Evolutionary conservation across 202 grass and related monocot species (phyloP).

Genomic region (Setaria viridis): DNA sequence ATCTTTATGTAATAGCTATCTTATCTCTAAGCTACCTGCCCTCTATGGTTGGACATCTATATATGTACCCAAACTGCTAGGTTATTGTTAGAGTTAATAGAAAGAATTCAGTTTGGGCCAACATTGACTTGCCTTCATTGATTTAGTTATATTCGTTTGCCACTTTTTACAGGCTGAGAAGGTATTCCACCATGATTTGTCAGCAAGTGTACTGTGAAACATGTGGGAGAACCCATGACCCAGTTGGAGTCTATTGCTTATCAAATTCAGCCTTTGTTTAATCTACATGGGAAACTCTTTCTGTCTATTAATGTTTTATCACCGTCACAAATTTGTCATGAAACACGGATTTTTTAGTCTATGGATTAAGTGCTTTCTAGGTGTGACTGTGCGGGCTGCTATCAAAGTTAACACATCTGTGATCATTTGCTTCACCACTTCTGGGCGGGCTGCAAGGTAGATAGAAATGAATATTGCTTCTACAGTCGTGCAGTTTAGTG

Average conservation of each 20-base stretch:
- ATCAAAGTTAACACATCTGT: slow-evolving; percentile 97
- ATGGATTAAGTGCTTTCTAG: slow-evolving; percentile 47
- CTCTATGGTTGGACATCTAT: too few relatives aligned
- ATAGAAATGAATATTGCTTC: slow-evolving; percentile 18
- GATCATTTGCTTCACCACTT: slow-evolving; percentile 96
- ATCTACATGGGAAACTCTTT: background rate
- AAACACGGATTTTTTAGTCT: slow-evolving; percentile 6
- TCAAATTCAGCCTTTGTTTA: slow-evolving; percentile 13
- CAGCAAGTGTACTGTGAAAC: slow-evolving; percentile 88
- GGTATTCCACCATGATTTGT: slow-evolving; percentile 98
- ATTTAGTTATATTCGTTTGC: too few relatives aligned
- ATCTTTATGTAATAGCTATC: too few relatives aligned
- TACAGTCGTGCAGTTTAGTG: slow-evolving; percentile 3
- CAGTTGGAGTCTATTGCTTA: slow-evolving; percentile 99
- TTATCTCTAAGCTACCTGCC: too few relatives aligned
- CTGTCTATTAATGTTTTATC: background rate
- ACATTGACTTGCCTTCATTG: background rate
- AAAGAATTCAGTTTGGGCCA: too few relatives aligned
- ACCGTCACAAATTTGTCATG: too few relatives aligned
- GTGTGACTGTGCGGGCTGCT: slow-evolving; percentile 70
- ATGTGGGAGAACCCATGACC: slow-evolving; percentile 96
- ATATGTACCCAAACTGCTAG: too few relatives aligned
- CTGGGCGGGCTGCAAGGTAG: slow-evolving; percentile 97
- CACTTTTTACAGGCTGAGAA: slow-evolving; percentile 87
- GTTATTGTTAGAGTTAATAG: too few relatives aligned